Base-by-base conservation (phyloP, 495 filamentous ascomycete species). In the Xylaria nigripes region DNA sequence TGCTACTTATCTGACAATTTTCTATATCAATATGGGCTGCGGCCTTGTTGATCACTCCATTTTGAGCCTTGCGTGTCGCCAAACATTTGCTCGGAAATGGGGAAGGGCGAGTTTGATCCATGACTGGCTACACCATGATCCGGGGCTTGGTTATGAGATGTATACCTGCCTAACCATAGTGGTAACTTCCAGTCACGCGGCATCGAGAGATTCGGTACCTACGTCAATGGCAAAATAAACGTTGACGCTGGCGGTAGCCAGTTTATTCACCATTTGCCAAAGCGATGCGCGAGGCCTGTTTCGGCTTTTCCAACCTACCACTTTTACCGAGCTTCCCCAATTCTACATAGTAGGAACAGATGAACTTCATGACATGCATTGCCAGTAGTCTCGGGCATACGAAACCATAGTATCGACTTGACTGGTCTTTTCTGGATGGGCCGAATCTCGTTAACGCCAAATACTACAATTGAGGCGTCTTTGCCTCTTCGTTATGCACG, bases 401-500 rank as follows among this genome's bases (percentile, higher is more conserved):
- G 25, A 29, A 29, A 29, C 25, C 25, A 29, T 29, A 9, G 25
- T 42, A 76, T 93, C 27, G 75, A 75, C 13, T 67, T 95, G 19
- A 74, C 58, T 41, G 56, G 88, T 62, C 68, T 15, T 90, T 51
- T 61, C 55, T 13, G 54, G 46, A 12, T 73, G 27, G 80, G 18
- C 79, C 84, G 4, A 87, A 93, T 65, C 93, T 93, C 67, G 82
- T 90, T 54, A 76, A 85, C n/a, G 80, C 71, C 21, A 93, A 91
- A 58, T 82, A 77, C 57, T 86, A 93, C 66, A 93, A 93, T 75
- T 94, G 86, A 88, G 80, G 89, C 13, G 82, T 73, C 61, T 75
- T 76, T 32, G 85, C 85, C 21, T 16, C 45, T 47, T 43, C 10
- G 12, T 23, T 40, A 5, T 44, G 38, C 25, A 38, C 32, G 8